Evolutionary conservation across 176 grass and related monocot genomes (phyloP), one percentile per base, ranked within the genome.

Genomic region (Paspalum notatum): DNA sequence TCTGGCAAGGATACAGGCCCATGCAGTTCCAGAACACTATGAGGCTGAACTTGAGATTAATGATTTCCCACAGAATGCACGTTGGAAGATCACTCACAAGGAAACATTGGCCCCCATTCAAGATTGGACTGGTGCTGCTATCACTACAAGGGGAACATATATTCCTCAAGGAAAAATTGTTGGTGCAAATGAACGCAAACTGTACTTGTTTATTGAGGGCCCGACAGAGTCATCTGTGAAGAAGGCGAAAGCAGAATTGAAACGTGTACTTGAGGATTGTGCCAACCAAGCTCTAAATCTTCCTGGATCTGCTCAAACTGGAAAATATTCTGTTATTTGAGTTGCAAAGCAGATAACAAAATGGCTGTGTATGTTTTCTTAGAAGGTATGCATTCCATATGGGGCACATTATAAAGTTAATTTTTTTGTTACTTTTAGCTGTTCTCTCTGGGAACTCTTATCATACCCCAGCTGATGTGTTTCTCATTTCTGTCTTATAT

Each of bases 31-130:
- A 64, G 90, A 98, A 67, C 92, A 95, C 72, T 98, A 98, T 86
- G 95, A 95, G 72, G 95, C 92, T 53, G 95, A 98, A 47, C 91
- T 98, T 81, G 95, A 98, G 78, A 95, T 98, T 42, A 95, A 98
- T 58, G 95, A 95, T 80, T 95, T 98, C 66, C 88, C 95, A 72
- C 95, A 95, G 72, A 91, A 95, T 89, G 92, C 95, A 55, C 90
- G 95, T 27, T 98, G 92, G 92, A 93, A 89, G 83, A 91, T 98
- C 24, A 98, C 95, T 41, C 95, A 95, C 81, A 98, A 98, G 71
- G 95, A 98, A 77, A 98, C 92, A 43, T 81, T 98, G 78, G 88
- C 54, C 79, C 95, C 95, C 56, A 95, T 98, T 66, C 91, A 89
- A 60, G 95, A 98, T 46, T 95, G 92, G 90, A 93, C 95, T 50